phyloP scores from a whole-genome alignment of 2,329 filamentous ascomycete genomes.

The Arthroderma sp. region DNA sequence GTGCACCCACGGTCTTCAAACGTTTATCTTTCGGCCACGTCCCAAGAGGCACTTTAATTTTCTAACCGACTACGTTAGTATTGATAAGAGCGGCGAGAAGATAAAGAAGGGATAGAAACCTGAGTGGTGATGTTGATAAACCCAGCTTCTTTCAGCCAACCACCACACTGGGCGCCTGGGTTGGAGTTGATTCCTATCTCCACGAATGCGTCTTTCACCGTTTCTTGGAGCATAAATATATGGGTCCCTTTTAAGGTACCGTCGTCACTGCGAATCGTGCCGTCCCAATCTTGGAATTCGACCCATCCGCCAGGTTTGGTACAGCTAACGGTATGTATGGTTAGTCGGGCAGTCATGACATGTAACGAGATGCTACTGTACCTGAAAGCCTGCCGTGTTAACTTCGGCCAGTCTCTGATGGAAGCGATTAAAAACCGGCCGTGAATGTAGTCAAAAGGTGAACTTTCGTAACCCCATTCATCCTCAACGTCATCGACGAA shows the following conservation, averaged over 20 bases:
- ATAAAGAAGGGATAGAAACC: slow-evolving; percentile 13
- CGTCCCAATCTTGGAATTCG: slow-evolving; percentile 30
- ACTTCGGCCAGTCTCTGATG: slow-evolving; percentile 43
- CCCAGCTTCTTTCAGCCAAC: slow-evolving; percentile 19
- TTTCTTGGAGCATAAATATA: slow-evolving; percentile 4
- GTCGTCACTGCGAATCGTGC: slow-evolving; percentile 19
- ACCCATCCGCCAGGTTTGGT: slow-evolving; percentile 34
- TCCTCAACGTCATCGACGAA: slow-evolving; percentile 48
- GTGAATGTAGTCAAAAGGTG: slow-evolving; percentile 51
- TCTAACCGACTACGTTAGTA: background rate
- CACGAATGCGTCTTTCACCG: background rate
- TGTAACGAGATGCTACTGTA: background rate
- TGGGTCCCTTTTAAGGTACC: slow-evolving; percentile 16
- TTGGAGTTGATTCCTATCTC: slow-evolving; percentile 7
- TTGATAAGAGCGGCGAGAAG: too few relatives aligned
- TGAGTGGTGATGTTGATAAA: slow-evolving; percentile 17
- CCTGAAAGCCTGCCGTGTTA: slow-evolving; percentile 18
- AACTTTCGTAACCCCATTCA: slow-evolving; percentile 43
- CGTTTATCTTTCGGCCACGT: slow-evolving; percentile 21
- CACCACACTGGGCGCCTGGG: slow-evolving; percentile 12
- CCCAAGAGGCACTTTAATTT: slow-evolving; percentile 17
- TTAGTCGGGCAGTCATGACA: background rate
- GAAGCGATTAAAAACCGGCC: slow-evolving; percentile 46
- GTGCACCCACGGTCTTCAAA: slow-evolving; percentile 20
- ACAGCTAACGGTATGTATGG: slow-evolving; percentile 4